Conservation (phyloP, 768 basidiomycete species). For the Xanthoconium stramineum region DNA sequence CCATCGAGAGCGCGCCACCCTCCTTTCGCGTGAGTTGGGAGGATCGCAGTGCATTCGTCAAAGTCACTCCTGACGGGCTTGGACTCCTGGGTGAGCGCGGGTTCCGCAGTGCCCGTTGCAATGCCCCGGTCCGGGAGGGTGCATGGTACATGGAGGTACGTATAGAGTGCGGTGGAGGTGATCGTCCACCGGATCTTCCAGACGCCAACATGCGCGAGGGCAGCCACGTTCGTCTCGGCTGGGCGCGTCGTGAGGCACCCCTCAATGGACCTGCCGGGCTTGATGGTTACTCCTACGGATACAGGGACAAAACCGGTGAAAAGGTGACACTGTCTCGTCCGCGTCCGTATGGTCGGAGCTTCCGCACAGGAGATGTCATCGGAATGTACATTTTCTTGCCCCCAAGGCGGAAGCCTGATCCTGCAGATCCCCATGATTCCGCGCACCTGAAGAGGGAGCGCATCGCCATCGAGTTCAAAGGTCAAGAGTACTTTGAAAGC, state of each 20-base stretch:
- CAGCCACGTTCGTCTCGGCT: constrained; percentile 86
- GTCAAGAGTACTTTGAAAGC: constrained; percentile 95
- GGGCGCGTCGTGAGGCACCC: constrained; percentile 90
- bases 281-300: constrained; percentile 91
- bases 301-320: constrained; percentile 90
- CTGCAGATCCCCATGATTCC: constrained; percentile 71
- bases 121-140: constrained; percentile 85
- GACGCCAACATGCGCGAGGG: constrained; percentile 57
- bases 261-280: constrained; percentile 90
- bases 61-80: constrained; percentile 75
- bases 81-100: constrained; percentile 81
- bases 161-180: constrained; percentile 72
- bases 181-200: constrained; percentile 35
- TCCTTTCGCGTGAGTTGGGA: constrained; percentile 83
- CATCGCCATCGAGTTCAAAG: constrained; percentile 91
- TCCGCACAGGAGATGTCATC: constrained; percentile 80
- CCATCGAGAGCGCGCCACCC: constrained; percentile 76
- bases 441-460: constrained; percentile 84
- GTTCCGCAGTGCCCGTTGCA: constrained; percentile 86
- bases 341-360: constrained; percentile 70
- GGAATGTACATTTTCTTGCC: constrained; percentile 95
- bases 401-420: constrained; percentile 51
- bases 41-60: constrained; percentile 79
- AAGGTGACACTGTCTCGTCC: constrained; percentile 84
- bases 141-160: constrained; percentile 93